These are phyloP conservation scores for Carpediemonas membranifera DNA, from an alignment of 78 protist species.

Conservation along the genomic window DNA sequence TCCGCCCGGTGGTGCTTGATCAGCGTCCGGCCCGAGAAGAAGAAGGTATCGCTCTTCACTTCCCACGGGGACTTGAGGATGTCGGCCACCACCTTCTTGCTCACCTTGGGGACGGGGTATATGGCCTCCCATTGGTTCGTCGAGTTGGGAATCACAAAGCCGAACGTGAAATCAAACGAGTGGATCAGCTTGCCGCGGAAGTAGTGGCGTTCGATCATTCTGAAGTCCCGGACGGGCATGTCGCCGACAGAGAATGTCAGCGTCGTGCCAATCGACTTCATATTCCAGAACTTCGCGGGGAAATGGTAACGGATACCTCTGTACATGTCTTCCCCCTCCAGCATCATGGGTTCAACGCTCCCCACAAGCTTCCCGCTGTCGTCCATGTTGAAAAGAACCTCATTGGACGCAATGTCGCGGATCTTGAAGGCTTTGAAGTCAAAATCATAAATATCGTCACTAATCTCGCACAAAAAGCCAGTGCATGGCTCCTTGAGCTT, in stretches of 20 bases:
- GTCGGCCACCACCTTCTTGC: constrained; percentile 22
- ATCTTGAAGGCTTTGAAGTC: constrained; percentile 50
- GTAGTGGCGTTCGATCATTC: constrained; percentile 74
- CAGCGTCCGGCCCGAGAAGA: constrained; percentile 47
- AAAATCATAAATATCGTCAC: constrained; percentile 45
- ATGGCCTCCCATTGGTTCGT: constrained; percentile 51
- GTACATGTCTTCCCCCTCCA: constrained; percentile 7
- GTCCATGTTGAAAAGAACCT: constrained; percentile 18
- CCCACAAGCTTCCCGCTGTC: not conserved
- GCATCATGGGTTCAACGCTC: not conserved
- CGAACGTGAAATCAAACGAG: constrained; percentile 58
- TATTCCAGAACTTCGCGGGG: constrained; percentile 12
- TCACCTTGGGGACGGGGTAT: constrained; percentile 49
- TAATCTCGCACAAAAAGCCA: constrained; percentile 51
- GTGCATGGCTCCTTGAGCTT: too few species aligned
- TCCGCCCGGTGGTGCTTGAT: constrained; percentile 67
- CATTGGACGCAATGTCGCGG: constrained; percentile 38
- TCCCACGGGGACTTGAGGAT: too few species aligned
- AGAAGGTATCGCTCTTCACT: constrained; percentile 53
- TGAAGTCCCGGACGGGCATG: constrained; percentile 42
- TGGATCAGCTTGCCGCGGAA: constrained; percentile 49
- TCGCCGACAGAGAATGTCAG: constrained; percentile 51
- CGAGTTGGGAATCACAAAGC: constrained; percentile 64
- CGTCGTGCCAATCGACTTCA: constrained; percentile 37
- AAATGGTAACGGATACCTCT: constrained; percentile 48